These are phyloP conservation scores for Przewalskia tangutica DNA, from an alignment of 257 asterid species.

Conservation along the genomic window DNA sequence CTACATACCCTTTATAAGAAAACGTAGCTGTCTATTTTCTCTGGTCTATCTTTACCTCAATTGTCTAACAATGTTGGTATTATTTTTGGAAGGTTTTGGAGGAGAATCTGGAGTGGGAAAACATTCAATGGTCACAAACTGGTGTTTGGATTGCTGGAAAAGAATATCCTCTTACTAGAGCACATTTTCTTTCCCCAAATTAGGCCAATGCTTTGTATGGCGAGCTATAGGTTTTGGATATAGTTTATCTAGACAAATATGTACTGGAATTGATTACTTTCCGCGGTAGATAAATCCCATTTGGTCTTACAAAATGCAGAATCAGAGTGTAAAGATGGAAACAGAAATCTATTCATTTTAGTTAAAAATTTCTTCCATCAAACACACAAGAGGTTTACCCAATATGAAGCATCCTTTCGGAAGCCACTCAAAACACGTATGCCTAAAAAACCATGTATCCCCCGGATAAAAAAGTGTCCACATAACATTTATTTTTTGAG, in stretches of 20 bases:
- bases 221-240: not conserved
- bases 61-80: not conserved
- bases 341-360: too few relatives aligned
- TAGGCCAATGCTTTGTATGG: slow-evolving; percentile 13
- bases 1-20: not conserved
- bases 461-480: too few relatives aligned
- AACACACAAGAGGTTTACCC: too few relatives aligned
- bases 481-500: too few relatives aligned
- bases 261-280: not conserved
- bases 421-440: not conserved
- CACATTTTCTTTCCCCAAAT: slow-evolving; percentile 64
- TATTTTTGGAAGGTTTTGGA: slow-evolving; percentile 64
- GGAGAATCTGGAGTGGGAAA: slow-evolving; percentile 88
- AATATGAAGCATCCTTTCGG: not conserved
- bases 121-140: slow-evolving; percentile 72
- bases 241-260: not conserved
- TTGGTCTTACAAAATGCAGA: not conserved
- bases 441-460: not conserved
- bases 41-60: not conserved
- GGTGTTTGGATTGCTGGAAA: slow-evolving; percentile 76
- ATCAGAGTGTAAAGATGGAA: not conserved
- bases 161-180: slow-evolving; percentile 79
- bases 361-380: not conserved
- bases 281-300: not conserved
- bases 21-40: slow-evolving; percentile 6